phyloP scores from a whole-genome alignment of 2,329 filamentous ascomycete species.

The Lecanicillium sp. region DNA sequence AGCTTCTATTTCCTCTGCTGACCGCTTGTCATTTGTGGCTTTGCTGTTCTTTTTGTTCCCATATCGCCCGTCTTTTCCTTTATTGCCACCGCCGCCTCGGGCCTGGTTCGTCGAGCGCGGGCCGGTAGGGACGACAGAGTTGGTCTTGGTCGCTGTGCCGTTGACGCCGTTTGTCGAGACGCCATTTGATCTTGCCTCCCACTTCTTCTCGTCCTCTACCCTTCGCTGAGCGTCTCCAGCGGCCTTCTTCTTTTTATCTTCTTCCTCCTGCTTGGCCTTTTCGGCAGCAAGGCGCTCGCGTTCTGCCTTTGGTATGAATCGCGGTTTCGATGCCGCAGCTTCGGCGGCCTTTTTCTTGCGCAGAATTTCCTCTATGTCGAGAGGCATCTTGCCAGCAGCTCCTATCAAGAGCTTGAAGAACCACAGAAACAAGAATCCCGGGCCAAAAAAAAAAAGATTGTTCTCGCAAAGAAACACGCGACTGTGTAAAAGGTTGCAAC shows the following conservation, averaged over 20 bases:
- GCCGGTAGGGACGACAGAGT: constrained; percentile 52
- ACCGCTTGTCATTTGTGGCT: constrained; percentile 26
- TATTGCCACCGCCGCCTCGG: constrained; percentile 31
- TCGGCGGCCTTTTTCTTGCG: constrained; percentile 80
- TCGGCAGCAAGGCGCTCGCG: constrained; percentile 73
- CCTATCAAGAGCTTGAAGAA: neutral
- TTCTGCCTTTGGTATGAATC: constrained; percentile 77
- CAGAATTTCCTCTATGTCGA: constrained; percentile 80
- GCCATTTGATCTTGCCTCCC: constrained; percentile 20
- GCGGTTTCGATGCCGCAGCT: constrained; percentile 77
- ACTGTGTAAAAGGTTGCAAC: too few relatives aligned
- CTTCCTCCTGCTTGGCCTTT: constrained; percentile 62
- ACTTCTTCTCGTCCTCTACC: constrained; percentile 50
- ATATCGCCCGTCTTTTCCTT: constrained; percentile 39
- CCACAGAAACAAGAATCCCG: neutral
- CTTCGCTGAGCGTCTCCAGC: constrained; percentile 61
- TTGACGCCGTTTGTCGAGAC: constrained; percentile 16
- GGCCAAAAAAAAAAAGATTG: too few relatives aligned
- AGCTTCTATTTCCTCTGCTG: constrained; percentile 59
- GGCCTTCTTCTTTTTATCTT: constrained; percentile 41
- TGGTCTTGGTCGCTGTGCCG: constrained; percentile 15
- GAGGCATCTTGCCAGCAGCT: constrained; percentile 23
- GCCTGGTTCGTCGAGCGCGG: constrained; percentile 45
- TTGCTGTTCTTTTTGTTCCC: constrained; percentile 31
- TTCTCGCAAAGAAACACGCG: too few relatives aligned